Base-by-base conservation (phyloP, 345 rosid species). In the Populus davidiana region DNA sequence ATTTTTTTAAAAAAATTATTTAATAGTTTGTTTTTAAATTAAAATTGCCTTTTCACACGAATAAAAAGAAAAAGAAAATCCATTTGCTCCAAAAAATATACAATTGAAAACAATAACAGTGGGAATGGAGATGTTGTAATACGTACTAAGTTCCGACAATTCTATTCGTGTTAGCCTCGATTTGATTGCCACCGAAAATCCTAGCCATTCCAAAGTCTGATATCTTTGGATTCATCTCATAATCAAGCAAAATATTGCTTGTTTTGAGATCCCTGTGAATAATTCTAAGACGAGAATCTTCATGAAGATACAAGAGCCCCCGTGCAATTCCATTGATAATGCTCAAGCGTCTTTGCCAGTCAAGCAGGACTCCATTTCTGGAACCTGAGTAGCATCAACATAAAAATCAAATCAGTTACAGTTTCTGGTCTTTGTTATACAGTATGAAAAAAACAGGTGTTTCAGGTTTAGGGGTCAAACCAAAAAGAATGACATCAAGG, bases 271-370 rank as follows among this genome's bases (percentile, higher is more conserved):
- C 86, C 16, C 83, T 74, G 27, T 86, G 89, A 66, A 86, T 81
- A 47, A 83, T 70, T 76, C 69, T 80, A 1, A 84, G 79, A 21
- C 85, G 78, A 35, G 90, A 87, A 69, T 87, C 87, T 59, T 83
- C 88, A 2, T 87, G 88, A 5, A 87, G 33, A 76, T 87, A 87
- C 35, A 84, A 5, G 20, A 87, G 54, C 2, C 87, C 90, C 10
- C 81, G 63, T 2, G 87, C 86, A 11, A 88, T 76, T 21, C 90
- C 86, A 21, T 77, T 77, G 23, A 84, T 75, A 65, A 87, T 86
- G 69, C n/a, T 75, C 33, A 73, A 4, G 11, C 86, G 88, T 41
- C 39, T 78, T 64, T 68, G 54, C 86, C 88, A 86, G 16, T 86
- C 82, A 12, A 83, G 63, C 1, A 39, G 54, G 16, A 2, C 47